These are phyloP conservation scores for Aspergillus flavus DNA, from an alignment of 2,329 filamentous ascomycete genomes.

Conservation along the genomic window DNA sequence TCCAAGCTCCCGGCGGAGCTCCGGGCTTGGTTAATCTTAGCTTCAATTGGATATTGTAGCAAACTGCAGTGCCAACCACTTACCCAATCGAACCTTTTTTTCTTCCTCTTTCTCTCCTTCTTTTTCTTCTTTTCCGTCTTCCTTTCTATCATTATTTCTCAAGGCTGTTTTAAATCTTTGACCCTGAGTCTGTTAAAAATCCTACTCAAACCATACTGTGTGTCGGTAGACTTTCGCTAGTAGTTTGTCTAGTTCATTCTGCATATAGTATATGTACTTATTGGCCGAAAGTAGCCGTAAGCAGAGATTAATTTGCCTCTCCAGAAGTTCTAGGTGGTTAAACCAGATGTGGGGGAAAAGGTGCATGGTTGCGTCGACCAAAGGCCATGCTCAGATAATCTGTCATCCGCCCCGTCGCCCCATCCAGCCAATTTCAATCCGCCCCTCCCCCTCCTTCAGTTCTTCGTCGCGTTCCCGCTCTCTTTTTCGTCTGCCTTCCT, in stretches of 20 bases:
- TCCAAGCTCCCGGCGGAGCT: conserved; percentile 11
- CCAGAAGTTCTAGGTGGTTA: not conserved
- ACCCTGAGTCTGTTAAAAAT: not conserved
- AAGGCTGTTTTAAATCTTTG: not conserved
- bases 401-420: conserved; percentile 30
- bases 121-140: not conserved
- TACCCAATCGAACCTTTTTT: too few species aligned
- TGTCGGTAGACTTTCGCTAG: not conserved
- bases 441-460: conserved; percentile 22
- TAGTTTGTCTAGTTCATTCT: not conserved
- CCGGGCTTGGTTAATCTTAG: not conserved
- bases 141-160: not conserved
- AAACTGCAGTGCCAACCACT: not conserved
- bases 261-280: not conserved
- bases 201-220: not conserved
- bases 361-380: conserved; percentile 31
- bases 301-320: conserved; percentile 5
- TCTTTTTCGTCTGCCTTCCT: conserved; percentile 16
- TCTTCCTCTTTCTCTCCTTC: conserved; percentile 4
- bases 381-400: conserved; percentile 27
- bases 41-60: not conserved
- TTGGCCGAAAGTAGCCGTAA: conserved; percentile 28
- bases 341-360: conserved; percentile 40
- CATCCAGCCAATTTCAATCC: conserved; percentile 26
- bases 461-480: conserved; percentile 21